Percentiles rank a stretch among this genome's conserved stretches.
These are phyloP conservation scores for Pleurotus platypus DNA, from an alignment of 768 basidiomycete species.

Conservation along the genomic window DNA sequence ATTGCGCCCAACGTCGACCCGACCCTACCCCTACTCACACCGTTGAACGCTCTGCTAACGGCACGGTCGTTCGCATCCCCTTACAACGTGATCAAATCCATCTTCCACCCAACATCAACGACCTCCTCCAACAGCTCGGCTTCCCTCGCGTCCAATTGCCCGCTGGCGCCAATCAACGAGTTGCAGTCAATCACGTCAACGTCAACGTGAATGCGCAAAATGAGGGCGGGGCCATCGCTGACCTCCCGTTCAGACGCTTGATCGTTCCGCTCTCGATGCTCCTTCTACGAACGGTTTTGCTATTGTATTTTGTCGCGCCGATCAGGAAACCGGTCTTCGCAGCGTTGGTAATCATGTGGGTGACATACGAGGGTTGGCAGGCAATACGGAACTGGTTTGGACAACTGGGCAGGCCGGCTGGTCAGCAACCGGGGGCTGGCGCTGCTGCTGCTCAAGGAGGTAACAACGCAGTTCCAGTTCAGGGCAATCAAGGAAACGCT, in stretches of 20 bases:
- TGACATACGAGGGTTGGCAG: constrained; percentile 74
- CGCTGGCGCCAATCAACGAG: constrained; percentile 15
- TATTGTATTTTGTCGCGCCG: constrained; percentile 77
- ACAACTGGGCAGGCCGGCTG: constrained; percentile 13
- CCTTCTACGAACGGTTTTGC: constrained; percentile 59
- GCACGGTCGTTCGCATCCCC: constrained; percentile 19
- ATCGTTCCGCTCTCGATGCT: constrained; percentile 66
- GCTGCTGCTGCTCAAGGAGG: neutral
- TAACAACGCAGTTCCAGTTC: neutral
- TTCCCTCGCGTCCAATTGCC: constrained; percentile 40
- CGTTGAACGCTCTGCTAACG: constrained; percentile 7
- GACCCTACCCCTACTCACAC: neutral
- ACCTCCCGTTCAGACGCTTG: constrained; percentile 64
- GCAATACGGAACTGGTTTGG: constrained; percentile 50
- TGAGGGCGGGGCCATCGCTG: constrained; percentile 39
- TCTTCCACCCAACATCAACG: constrained; percentile 52
- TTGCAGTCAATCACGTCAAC: constrained; percentile 29
- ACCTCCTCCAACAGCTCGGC: constrained; percentile 62
- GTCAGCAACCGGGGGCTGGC: constrained; percentile 11
- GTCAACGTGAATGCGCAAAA: constrained; percentile 14
- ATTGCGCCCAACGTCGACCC: constrained; percentile 16
- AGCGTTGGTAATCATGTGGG: constrained; percentile 62
- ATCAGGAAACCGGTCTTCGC: constrained; percentile 70
- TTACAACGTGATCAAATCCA: constrained; percentile 22
- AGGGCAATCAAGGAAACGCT: neutral